These are phyloP conservation scores for Populus davidiana DNA, from an alignment of 345 rosid genomes.

Conservation along the genomic window DNA sequence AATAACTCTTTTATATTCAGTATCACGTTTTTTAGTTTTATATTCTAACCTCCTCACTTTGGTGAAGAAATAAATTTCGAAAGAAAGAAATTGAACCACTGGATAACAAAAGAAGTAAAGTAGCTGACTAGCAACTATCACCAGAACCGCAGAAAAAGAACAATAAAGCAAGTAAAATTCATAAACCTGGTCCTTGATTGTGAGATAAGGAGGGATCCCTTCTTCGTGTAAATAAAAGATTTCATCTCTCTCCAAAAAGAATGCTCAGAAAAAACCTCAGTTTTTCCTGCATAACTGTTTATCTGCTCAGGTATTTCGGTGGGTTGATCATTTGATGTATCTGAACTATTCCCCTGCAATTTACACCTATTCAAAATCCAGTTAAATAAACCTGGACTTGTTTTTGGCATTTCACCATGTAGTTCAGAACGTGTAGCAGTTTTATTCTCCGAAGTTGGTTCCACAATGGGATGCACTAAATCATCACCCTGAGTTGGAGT, in stretches of 20 bases:
- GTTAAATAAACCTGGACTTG: conserved; percentile 33
- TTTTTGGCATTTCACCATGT: conserved; percentile 14
- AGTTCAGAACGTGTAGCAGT: conserved; percentile 15
- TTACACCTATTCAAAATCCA: conserved; percentile 34
- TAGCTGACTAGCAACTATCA: background rate
- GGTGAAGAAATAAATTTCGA: background rate
- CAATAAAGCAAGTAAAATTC: conserved; percentile 5
- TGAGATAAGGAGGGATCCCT: conserved; percentile 47
- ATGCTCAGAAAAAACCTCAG: conserved; percentile 38
- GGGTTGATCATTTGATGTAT: conserved; percentile 26
- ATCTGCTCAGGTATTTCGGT: conserved; percentile 20
- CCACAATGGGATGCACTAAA: conserved; percentile 9
- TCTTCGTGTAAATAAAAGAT: conserved; percentile 47
- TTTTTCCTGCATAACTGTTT: conserved; percentile 22
- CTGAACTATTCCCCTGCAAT: conserved; percentile 29
- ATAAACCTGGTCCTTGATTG: conserved; percentile 66
- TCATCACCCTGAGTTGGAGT: conserved; percentile 14
- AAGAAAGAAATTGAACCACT: background rate
- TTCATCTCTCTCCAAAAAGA: conserved; percentile 60
- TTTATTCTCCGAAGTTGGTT: conserved; percentile 26
- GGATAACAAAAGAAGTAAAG: background rate
- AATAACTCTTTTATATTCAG: too few species aligned
- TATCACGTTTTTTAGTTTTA: background rate
- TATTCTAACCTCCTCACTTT: background rate
- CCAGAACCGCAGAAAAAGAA: background rate